phyloP scores from a whole-genome alignment of 768 basidiomycete species.

The Leccinum barrowsii region DNA sequence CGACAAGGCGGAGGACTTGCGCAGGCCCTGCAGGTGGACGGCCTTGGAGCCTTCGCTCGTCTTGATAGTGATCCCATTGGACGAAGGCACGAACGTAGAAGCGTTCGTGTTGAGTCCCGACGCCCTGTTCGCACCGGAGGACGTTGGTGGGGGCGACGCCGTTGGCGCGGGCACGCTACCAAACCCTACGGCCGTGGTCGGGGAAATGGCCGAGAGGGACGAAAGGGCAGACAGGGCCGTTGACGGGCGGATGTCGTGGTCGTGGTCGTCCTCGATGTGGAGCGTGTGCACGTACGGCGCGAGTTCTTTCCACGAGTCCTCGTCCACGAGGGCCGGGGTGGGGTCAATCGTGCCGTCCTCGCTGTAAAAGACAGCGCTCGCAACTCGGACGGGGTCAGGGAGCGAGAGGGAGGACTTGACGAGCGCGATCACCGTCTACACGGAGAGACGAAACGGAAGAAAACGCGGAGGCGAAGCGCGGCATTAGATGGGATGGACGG shows the following conservation, averaged over 20 bases:
- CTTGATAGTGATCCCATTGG: constrained; percentile 19
- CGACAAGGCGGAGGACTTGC: constrained; percentile 19
- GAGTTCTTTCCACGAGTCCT: constrained; percentile 33
- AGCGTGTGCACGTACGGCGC: constrained; percentile 29
- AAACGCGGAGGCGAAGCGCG: background rate
- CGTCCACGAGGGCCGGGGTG: constrained; percentile 22
- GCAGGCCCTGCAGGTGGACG: constrained; percentile 11
- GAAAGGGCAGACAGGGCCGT: constrained; percentile 12
- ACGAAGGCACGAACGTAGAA: constrained; percentile 22
- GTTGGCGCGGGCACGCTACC: background rate
- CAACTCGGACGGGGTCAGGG: constrained; percentile 17
- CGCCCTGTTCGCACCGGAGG: background rate
- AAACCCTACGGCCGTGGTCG: background rate
- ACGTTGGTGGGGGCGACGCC: background rate
- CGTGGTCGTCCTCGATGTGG: constrained; percentile 28
- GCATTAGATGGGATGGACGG: background rate
- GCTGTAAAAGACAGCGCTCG: constrained; percentile 27
- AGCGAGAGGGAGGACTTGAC: constrained; percentile 24
- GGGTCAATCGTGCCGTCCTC: constrained; percentile 30
- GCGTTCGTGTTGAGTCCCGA: constrained; percentile 23
- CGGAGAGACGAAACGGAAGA: background rate
- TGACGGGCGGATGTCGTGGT: constrained; percentile 11
- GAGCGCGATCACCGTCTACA: constrained; percentile 25
- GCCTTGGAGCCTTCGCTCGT: constrained; percentile 15
- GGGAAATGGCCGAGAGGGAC: constrained; percentile 5